Conservation (phyloP, 2,329 filamentous ascomycete species). For the Podosphaera aphanis region DNA sequence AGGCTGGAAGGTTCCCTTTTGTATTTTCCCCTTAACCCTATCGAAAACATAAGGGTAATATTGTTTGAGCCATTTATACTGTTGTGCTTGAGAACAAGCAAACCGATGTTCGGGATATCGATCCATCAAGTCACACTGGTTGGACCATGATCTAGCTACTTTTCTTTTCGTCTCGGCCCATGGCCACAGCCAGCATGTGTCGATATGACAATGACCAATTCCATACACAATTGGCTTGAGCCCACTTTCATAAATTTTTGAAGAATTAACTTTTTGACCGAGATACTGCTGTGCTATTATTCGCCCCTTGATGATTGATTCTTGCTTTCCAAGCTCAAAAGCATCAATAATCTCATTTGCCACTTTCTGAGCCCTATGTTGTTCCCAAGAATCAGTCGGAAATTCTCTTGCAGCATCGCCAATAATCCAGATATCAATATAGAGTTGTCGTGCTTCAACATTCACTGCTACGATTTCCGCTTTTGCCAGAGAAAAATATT, state of each 20-base stretch:
- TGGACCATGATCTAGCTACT: constrained; percentile 86
- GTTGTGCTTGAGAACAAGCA: constrained; percentile 79
- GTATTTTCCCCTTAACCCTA: constrained; percentile 75
- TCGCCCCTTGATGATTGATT: constrained; percentile 56
- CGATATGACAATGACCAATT: constrained; percentile 93
- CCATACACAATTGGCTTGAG: constrained; percentile 59
- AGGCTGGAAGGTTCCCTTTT: constrained; percentile 74
- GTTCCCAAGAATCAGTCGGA: constrained; percentile 65
- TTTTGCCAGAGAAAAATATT: constrained; percentile 48
- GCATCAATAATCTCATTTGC: constrained; percentile 75
- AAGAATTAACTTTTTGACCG: constrained; percentile 57
- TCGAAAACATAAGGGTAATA: constrained; percentile 75
- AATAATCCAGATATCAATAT: constrained; percentile 91
- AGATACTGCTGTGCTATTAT: constrained; percentile 67
- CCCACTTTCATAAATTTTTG: constrained; percentile 59
- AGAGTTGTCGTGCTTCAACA: constrained; percentile 56
- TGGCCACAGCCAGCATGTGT: constrained; percentile 96
- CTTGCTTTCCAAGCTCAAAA: constrained; percentile 59
- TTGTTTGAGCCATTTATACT: constrained; percentile 91
- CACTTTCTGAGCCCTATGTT: constrained; percentile 63
- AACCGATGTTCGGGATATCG: constrained; percentile 86
- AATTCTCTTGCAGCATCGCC: constrained; percentile 82
- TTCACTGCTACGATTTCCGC: constrained; percentile 84
- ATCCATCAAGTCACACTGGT: constrained; percentile 87
- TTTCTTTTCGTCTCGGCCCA: constrained; percentile 97